phyloP scores from a whole-genome alignment of 352 stramenopile species.

The Phytophthora meadii region DNA sequence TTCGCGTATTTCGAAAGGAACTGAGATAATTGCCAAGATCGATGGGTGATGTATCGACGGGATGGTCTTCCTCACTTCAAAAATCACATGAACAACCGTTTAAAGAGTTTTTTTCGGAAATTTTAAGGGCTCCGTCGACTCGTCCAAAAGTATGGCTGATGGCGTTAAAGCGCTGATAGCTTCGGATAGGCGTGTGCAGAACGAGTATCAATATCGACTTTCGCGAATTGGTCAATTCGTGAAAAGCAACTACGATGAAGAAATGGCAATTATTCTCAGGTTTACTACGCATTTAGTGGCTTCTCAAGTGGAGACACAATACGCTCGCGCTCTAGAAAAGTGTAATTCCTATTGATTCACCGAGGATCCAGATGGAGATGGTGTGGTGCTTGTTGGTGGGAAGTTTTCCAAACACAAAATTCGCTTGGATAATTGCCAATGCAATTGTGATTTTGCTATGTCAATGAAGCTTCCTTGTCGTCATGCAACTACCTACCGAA shows the following conservation, averaged over 20 bases:
- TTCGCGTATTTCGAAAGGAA: conserved; percentile 32
- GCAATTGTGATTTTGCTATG: background rate
- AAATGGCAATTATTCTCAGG: conserved; percentile 20
- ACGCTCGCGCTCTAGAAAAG: background rate
- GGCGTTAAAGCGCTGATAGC: conserved; percentile 9
- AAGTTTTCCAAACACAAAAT: background rate
- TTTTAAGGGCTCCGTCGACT: conserved; percentile 10
- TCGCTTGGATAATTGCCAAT: conserved; percentile 1
- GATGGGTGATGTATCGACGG: conserved; percentile 28
- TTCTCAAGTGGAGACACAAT: conserved; percentile 15
- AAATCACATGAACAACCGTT: conserved; percentile 42
- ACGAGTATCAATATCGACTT: conserved; percentile 19
- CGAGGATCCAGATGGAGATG: background rate
- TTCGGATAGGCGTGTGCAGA: background rate
- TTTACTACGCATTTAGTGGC: conserved; percentile 32
- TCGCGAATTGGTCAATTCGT: conserved; percentile 2
- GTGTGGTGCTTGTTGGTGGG: background rate
- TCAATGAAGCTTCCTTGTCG: conserved; percentile 1
- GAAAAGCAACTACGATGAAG: conserved; percentile 24
- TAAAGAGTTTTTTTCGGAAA: conserved; percentile 37
- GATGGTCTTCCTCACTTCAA: conserved; percentile 27
- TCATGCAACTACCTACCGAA: background rate
- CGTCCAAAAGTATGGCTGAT: conserved; percentile 11
- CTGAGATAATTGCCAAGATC: conserved; percentile 27
- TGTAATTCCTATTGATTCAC: background rate